These are phyloP conservation scores for Naganishia albida DNA, from an alignment of 1,284 basidiomycete species.

Conservation along the genomic window DNA sequence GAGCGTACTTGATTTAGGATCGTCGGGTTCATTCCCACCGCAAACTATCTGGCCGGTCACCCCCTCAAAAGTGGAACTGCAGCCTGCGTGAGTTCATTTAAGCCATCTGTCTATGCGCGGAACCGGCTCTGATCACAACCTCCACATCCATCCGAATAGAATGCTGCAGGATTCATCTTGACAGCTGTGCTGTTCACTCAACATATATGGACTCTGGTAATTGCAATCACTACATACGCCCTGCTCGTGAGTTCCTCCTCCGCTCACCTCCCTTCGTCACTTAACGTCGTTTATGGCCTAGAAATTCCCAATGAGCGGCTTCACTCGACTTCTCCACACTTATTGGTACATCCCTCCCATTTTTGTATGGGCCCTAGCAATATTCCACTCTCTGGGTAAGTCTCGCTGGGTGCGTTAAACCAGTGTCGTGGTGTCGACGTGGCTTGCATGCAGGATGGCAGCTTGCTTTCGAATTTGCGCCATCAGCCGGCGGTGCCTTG, in stretches of 20 bases:
- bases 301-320: conserved; percentile 47
- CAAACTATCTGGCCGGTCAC: conserved; percentile 37
- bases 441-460: conserved; percentile 41
- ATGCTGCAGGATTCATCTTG: conserved; percentile 43
- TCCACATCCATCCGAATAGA: conserved; percentile 29
- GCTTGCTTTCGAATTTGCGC: conserved; percentile 38
- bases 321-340: conserved; percentile 42
- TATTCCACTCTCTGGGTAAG: conserved; percentile 45
- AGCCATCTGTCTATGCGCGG: neutral
- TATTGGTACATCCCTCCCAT: conserved; percentile 38
- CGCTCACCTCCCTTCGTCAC: neutral
- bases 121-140: neutral
- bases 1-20: conserved; percentile 34
- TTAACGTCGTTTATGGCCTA: conserved; percentile 19
- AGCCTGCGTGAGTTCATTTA: conserved; percentile 42
- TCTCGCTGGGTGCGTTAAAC: conserved; percentile 1
- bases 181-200: conserved; percentile 47
- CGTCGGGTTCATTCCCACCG: conserved; percentile 39
- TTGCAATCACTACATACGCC: conserved; percentile 47
- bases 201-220: conserved; percentile 47
- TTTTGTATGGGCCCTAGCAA: conserved; percentile 41
- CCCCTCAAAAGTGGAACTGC: conserved; percentile 36
- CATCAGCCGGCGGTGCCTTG: conserved; percentile 37
- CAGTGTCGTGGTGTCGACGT: conserved; percentile 8
- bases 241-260: conserved; percentile 42